Evolutionary conservation across 2,329 filamentous ascomycete species (phyloP), one percentile per base, ranked within the genome.

Genomic region (Rasamsonia emersonii): DNA sequence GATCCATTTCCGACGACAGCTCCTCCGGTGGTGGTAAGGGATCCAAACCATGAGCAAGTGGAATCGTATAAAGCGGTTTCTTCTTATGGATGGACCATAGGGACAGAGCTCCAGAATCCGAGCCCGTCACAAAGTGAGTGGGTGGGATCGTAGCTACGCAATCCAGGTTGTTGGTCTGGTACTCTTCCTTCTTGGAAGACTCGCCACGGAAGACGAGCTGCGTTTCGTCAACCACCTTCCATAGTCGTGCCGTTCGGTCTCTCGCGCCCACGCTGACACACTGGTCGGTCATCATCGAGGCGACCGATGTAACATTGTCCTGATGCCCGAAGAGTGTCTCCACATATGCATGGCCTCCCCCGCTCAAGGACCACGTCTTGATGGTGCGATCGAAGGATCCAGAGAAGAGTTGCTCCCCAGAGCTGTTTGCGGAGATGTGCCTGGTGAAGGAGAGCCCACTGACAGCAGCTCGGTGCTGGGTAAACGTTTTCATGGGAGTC

Each of bases 311-410:
- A 4, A 96, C 82, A 42, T 84, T 73, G 54, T 96, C 89, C 54
- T 95, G 89, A 61, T 98, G 91, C 26, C 91, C 91, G 53, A 95
- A 96, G 0, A 98, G 70, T 0, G 89, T 96, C 59, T 98, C 91
- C 18, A 95, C 76, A 51, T 96, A 98, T 27, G 89, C 86, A 40
- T 94, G 71, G 55, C 93, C 86, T 46, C 94, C 82, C 4, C 56
- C 48, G 20, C 61, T 64, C 25, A 95, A 67, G 44, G 82, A 89
- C 86, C 89, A 98, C 18, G 93, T 82, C 60, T 96, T 96, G 53
- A 98, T 81, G 3, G 89, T 94, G 24, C 91, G 77, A 60, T 98
- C 91, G 50, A 81, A 83, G 33, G 85, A 91, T 36, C 82, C 81
- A 3, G 86, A 93, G 64, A 93, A 98, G 13, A 98, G 66, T 59